Evolutionary conservation across 805 yeast genomes (phyloP), one percentile per base, ranked within the genome.

Genomic region (Cephaloascus fragrans): DNA sequence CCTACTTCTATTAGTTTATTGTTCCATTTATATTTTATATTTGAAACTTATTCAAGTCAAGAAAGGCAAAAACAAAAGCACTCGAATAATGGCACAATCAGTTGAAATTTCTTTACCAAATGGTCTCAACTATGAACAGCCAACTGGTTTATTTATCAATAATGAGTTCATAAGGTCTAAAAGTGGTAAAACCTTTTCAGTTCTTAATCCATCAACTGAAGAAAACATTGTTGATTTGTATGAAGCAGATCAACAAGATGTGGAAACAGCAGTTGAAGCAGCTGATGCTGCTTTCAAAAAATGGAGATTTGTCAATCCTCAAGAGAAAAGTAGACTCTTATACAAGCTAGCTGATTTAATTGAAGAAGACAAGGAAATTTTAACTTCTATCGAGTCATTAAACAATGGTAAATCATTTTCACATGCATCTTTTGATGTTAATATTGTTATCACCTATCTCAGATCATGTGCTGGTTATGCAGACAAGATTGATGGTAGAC

Each of bases 61-160:
- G 29, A 9, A 26, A 26, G 14, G 29, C 29, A 9, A 26, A 26
- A 26, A 26, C n/a, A n/a, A n/a, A n/a, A n/a, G n/a, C n/a, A n/a
- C n/a, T n/a, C 29, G 29, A 26, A 26, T 14, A 26, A 26, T 26
- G 29, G 12, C 29, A 10, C 9, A 14, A 9, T 42, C 51, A 6
- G 53, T 49, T 6, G 47, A 48, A 14, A 46, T 59, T 39, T 50
- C 47, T 15, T 46, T 58, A 37, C 62, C 62, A 16, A 57, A 55
- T 39, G 64, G 64, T 3, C 45, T 44, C 19, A 39, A 48, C 23
- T 58, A 56, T 41, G 52, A 50, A 33, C 63, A 58, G 41, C 62
- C 62, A 23, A 59, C 63, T 6, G 67, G 67, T 19, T 65, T 83
- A 50, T 61, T 58, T 52, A 64, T 66, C 46, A 64, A 67, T 51